Conservation (phyloP, 768 basidiomycete genomes). For the Hericium erinaceus region DNA sequence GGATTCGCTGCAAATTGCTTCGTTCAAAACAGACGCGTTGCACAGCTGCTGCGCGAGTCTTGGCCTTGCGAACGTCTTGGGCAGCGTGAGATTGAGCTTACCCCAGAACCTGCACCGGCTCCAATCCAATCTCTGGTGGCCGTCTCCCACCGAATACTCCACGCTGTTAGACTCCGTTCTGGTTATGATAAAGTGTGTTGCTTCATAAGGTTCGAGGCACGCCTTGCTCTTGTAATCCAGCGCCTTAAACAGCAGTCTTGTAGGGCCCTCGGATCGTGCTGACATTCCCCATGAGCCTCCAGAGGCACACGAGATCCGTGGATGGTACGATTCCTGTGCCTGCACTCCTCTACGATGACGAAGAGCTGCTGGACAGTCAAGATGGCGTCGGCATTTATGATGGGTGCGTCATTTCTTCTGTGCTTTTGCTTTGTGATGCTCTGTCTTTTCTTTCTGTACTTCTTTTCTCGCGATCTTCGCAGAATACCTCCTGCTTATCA, state of each 20-base stretch:
- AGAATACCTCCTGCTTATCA: background rate
- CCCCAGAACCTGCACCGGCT: background rate
- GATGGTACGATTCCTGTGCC: slow-evolving; percentile 75
- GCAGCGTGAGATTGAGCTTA: background rate
- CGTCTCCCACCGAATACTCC: background rate
- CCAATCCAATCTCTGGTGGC: slow-evolving; percentile 2
- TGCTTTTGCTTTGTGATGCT: background rate
- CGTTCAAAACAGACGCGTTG: background rate
- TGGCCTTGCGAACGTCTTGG: slow-evolving; percentile 1
- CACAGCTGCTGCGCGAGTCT: background rate
- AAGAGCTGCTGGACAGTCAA: slow-evolving; percentile 64
- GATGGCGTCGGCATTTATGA: slow-evolving; percentile 86
- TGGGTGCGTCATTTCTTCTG: slow-evolving; percentile 47
- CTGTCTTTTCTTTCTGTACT: slow-evolving; percentile 6
- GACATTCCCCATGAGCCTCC: slow-evolving; percentile 22
- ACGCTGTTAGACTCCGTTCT: background rate
- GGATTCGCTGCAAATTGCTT: background rate
- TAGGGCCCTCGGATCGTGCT: background rate
- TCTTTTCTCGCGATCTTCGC: slow-evolving; percentile 1
- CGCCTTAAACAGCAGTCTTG: background rate
- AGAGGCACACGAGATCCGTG: slow-evolving; percentile 43
- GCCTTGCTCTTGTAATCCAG: background rate
- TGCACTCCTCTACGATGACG: slow-evolving; percentile 73
- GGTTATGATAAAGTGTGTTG: slow-evolving; percentile 1
- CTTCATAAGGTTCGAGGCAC: slow-evolving; percentile 1